Conservation (phyloP, 306 rosid species). For the Vigna reflexopilosa region DNA sequence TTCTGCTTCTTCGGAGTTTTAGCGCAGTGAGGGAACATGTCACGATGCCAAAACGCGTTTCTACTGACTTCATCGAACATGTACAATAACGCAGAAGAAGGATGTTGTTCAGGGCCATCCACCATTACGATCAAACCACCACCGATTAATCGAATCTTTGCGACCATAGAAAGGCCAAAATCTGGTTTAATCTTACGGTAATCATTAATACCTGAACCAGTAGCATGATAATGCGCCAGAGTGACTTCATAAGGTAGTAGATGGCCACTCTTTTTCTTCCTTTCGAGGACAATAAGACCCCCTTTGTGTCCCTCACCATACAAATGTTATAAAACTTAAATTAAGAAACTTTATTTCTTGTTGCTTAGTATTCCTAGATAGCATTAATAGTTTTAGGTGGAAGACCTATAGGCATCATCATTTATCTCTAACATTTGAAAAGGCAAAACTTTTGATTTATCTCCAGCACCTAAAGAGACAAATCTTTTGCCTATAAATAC, state of each 20-base stretch:
- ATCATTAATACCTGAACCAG: not conserved
- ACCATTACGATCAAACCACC: not conserved
- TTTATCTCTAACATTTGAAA: too few relatives aligned
- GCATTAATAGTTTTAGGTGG: too few relatives aligned
- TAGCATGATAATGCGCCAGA: not conserved
- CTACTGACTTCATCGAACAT: not conserved
- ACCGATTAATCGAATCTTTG: not conserved
- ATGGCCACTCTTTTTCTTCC: not conserved
- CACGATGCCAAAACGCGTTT: not conserved
- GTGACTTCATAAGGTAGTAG: not conserved
- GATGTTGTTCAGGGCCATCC: slow-evolving; percentile 13
- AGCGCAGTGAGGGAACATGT: not conserved
- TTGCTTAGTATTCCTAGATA: too few relatives aligned
- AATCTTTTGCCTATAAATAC: too few relatives aligned
- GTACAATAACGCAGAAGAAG: slow-evolving; percentile 1
- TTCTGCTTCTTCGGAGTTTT: not conserved
- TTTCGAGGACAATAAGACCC: not conserved
- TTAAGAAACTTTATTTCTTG: too few relatives aligned
- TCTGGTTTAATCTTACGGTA: not conserved
- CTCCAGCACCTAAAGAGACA: too few relatives aligned
- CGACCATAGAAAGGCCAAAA: not conserved
- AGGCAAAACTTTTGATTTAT: too few relatives aligned
- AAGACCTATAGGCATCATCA: too few relatives aligned
- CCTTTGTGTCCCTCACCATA: not conserved
- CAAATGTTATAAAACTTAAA: too few relatives aligned